phyloP scores from a whole-genome alignment of 2,329 filamentous ascomycete genomes.

The Domatiomyces catenatus region DNA sequence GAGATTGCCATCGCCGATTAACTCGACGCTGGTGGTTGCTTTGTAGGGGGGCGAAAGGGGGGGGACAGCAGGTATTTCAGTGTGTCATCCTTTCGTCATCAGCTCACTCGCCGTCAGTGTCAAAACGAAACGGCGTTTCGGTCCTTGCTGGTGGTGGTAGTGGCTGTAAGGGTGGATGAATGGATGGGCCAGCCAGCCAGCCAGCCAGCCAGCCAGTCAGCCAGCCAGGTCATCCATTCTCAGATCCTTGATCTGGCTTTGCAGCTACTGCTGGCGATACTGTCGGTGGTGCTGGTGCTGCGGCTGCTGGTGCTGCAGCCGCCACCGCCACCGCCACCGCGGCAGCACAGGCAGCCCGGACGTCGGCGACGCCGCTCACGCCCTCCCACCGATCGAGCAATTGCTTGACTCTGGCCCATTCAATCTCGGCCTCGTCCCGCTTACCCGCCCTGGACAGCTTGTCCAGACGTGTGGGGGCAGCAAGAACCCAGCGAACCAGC shows the following conservation, averaged over 20 bases:
- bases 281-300: no score
- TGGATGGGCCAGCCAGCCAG: no score
- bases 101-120: background rate
- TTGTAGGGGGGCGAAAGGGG: no score
- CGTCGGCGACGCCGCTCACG: slow-evolving; percentile 28
- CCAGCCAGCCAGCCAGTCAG: background rate
- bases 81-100: background rate
- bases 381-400: slow-evolving; percentile 29
- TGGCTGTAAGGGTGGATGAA: no score
- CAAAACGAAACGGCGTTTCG: no score
- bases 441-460: slow-evolving; percentile 25
- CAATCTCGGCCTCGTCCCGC: slow-evolving; percentile 24
- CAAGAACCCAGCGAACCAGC: slow-evolving; percentile 32
- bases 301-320: slow-evolving; percentile 4
- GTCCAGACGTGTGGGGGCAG: slow-evolving; percentile 25
- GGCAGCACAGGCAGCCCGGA: slow-evolving; percentile 26
- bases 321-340: slow-evolving; percentile 20
- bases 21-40: background rate
- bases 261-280: background rate
- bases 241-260: background rate
- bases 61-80: background rate
- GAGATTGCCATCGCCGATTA: background rate
- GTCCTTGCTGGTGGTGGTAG: no score
- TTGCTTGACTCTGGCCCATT: slow-evolving; percentile 28
- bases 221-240: background rate